phyloP scores from a whole-genome alignment of 2,329 filamentous ascomycete genomes.

The Diplocarpon mali region DNA sequence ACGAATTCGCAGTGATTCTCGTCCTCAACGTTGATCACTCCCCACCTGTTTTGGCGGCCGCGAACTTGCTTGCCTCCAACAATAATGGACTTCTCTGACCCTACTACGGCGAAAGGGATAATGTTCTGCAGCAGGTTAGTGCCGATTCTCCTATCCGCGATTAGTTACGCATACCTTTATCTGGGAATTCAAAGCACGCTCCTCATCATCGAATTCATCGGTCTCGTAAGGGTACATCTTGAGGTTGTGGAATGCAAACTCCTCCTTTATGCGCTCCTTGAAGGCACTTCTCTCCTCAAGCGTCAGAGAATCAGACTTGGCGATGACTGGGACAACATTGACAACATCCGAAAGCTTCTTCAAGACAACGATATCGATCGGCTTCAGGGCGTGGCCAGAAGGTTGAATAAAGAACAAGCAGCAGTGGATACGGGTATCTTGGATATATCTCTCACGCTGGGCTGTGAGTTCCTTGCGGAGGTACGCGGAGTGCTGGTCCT shows the following conservation, averaged over 20 bases:
- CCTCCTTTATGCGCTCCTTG: slow-evolving; percentile 99
- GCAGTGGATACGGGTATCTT: slow-evolving; percentile 98
- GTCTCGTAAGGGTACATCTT: slow-evolving; percentile 99
- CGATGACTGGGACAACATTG: slow-evolving; percentile 97
- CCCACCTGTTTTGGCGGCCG: slow-evolving; percentile 97
- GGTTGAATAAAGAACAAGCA: slow-evolving; percentile 99
- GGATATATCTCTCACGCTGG: slow-evolving; percentile 97
- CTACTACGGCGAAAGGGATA: slow-evolving; percentile 94
- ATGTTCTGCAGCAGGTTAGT: slow-evolving; percentile 54
- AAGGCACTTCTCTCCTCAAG: slow-evolving; percentile 91
- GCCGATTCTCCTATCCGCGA: neutral
- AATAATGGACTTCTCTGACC: slow-evolving; percentile 95
- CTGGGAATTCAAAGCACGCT: slow-evolving; percentile 82
- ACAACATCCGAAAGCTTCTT: slow-evolving; percentile 99
- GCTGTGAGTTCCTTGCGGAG: slow-evolving; percentile 98
- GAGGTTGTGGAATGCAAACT: slow-evolving; percentile 98
- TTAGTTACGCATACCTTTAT: slow-evolving; percentile 67
- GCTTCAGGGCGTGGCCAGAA: slow-evolving; percentile 95
- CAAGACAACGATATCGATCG: slow-evolving; percentile 97
- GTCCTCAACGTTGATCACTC: slow-evolving; percentile 98
- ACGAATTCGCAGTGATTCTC: slow-evolving; percentile 99
- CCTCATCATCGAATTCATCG: slow-evolving; percentile 96
- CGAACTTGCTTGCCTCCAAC: slow-evolving; percentile 96
- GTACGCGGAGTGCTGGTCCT: slow-evolving; percentile 99
- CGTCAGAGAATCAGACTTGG: slow-evolving; percentile 93